These are phyloP conservation scores for Phoenix dactylifera DNA, from an alignment of 176 grass and related monocot genomes.

Conservation along the genomic window DNA sequence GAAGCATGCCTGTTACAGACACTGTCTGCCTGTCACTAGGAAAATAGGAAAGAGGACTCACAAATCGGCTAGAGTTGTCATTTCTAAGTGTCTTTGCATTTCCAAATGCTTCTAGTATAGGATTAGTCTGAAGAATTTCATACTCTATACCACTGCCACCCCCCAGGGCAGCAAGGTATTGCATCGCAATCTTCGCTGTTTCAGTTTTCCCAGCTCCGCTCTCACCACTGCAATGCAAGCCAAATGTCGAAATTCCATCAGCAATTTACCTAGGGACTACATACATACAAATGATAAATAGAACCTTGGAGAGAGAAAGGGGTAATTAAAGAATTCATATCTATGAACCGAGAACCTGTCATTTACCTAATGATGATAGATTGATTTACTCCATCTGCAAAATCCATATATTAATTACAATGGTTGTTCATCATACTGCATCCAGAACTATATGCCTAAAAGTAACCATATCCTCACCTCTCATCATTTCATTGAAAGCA, in stretches of 20 bases:
- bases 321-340: too few relatives aligned
- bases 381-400: slow-evolving; percentile 97
- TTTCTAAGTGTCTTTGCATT: slow-evolving; percentile 97
- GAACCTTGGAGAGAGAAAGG: too few relatives aligned
- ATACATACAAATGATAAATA: too few relatives aligned
- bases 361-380: slow-evolving; percentile 92
- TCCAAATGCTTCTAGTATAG: slow-evolving; percentile 98
- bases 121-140: slow-evolving; percentile 94
- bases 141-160: slow-evolving; percentile 96
- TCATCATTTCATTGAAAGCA: slow-evolving; percentile 83
- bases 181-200: slow-evolving; percentile 98
- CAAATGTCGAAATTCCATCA: too few relatives aligned
- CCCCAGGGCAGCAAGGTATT: slow-evolving; percentile 91
- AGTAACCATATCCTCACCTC: slow-evolving; percentile 32
- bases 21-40: too few relatives aligned
- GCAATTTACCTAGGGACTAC: too few relatives aligned
- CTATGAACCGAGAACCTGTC: too few relatives aligned
- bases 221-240: slow-evolving; percentile 53
- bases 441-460: slow-evolving; percentile 16
- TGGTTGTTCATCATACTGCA: not conserved
- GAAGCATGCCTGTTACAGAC: too few relatives aligned
- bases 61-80: slow-evolving; percentile 97
- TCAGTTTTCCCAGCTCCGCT: slow-evolving; percentile 99
- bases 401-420: slow-evolving; percentile 1
- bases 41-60: slow-evolving; percentile 35